Percentiles rank a stretch among this genome's conserved stretches.
Evolutionary conservation across 1,284 basidiomycete genomes (phyloP).

Genomic region (Ceratorhiza oryzae-sativae): DNA sequence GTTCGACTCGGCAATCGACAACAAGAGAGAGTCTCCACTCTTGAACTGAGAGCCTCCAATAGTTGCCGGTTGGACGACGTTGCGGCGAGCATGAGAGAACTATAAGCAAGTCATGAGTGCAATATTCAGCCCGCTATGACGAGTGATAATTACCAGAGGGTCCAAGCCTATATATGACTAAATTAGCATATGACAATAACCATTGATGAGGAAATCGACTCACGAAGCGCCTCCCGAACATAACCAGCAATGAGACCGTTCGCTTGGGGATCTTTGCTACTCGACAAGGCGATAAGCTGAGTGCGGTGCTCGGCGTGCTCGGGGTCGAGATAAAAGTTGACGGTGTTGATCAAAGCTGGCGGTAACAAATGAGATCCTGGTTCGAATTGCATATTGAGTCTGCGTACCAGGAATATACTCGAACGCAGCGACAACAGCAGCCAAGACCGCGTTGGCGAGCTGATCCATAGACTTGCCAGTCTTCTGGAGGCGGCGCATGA

Average conservation of each 20-base stretch:
- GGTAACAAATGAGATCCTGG: background rate
- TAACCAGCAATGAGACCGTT: constrained; percentile 57
- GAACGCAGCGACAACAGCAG: constrained; percentile 69
- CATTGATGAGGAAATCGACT: constrained; percentile 47
- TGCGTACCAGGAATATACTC: constrained; percentile 70
- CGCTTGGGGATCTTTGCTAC: constrained; percentile 52
- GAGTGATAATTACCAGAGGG: constrained; percentile 56
- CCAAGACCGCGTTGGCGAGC: constrained; percentile 70
- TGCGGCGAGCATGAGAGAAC: constrained; percentile 23
- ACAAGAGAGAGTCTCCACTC: constrained; percentile 23
- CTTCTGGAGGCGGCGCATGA: constrained; percentile 64
- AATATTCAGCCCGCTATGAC: background rate
- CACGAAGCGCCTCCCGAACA: constrained; percentile 71
- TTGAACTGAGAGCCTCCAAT: background rate
- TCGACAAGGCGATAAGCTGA: constrained; percentile 54
- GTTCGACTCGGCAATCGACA: constrained; percentile 3
- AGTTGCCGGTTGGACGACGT: constrained; percentile 58
- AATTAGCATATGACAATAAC: background rate
- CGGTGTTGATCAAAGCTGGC: constrained; percentile 59
- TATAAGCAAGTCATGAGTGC: background rate
- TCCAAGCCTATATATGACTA: constrained; percentile 54
- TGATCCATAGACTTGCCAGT: constrained; percentile 64
- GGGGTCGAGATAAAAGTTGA: constrained; percentile 68
- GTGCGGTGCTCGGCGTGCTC: constrained; percentile 54
- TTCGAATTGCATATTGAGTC: background rate